A percentile compares a stretch with the other conserved stretches of the same genome.
Conservation (phyloP, 2,329 filamentous ascomycete genomes). For the Penicillium sp. region DNA sequence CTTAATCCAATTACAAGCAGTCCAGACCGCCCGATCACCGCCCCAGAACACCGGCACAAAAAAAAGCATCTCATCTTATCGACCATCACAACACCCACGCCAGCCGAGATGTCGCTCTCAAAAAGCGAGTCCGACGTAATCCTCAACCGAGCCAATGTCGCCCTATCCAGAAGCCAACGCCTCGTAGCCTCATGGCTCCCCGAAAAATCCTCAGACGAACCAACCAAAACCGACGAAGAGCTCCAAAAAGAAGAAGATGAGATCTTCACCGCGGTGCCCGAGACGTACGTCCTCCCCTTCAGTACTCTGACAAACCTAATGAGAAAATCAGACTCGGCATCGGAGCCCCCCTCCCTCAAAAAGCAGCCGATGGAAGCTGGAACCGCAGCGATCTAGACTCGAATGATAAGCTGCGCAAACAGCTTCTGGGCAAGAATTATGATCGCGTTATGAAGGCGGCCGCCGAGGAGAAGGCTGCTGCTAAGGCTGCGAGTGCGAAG, state of each 20-base stretch:
- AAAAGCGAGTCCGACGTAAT: conserved; percentile 55
- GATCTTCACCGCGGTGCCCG: conserved; percentile 55
- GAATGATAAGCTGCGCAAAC: conserved; percentile 49
- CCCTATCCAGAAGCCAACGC: conserved; percentile 55
- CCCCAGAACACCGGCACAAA: not conserved
- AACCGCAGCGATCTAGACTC: conserved; percentile 44
- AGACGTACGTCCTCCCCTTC: conserved; percentile 48
- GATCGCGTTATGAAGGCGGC: conserved; percentile 42
- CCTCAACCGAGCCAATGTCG: conserved; percentile 56
- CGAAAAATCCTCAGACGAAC: conserved; percentile 44
- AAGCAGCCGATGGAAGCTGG: conserved; percentile 42
- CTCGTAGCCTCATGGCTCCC: conserved; percentile 61
- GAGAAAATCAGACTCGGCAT: conserved; percentile 46
- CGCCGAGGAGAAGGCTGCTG: conserved; percentile 8
- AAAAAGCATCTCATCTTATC: not conserved
- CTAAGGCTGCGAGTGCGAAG: conserved; percentile 18
- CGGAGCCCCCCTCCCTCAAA: conserved; percentile 49
- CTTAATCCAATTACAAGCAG: not conserved
- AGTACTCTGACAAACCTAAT: not conserved
- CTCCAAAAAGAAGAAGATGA: conserved; percentile 56
- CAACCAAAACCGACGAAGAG: conserved; percentile 46
- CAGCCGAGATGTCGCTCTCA: conserved; percentile 33
- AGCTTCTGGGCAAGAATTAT: conserved; percentile 48
- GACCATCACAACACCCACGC: not conserved
- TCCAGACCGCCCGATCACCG: not conserved